Base-by-base conservation (phyloP, 1,284 basidiomycete genomes). In the Cerioporus squamosus region DNA sequence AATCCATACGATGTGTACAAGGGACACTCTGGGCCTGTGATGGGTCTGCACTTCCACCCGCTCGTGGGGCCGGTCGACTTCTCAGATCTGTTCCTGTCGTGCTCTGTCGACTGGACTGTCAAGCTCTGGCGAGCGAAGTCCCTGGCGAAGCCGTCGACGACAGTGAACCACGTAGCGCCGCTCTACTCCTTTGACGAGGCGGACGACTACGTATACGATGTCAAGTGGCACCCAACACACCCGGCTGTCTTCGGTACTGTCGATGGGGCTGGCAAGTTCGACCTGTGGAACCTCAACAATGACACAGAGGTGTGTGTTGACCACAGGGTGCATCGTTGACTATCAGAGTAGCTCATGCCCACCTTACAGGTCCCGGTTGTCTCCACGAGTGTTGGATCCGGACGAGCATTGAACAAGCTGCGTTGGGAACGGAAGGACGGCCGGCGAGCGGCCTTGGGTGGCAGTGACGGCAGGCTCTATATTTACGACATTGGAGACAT, bases 201-300 rank as follows among this genome's bases (percentile, higher is more conserved):
- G 12, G 94, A 95, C 72, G 97, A 99, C 73, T 98, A 98, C 72
- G 94, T 99, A n/a, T 98, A 97, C 75, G 97, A 98, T 75, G 95
- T 95, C 49, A 91, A 90, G 71, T 99, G 97, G 97, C 96, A 98
- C 73, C 95, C 96, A 2, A 80, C 86, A 24, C 96, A 99, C 73
- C 97, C 97, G 4, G 94, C 95, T 0, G 62, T 97, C 44, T 99
- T 99, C 72, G 97, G 92, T 15, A 88, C 87, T 4, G 97, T 95
- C 2, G 96, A 99, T 73, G 97, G 95, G 0, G 90, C 91, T 2
- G 97, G 97, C 33, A 91, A 90, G 70, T 95, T 99, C 74, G 95
- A 98, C 71, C 69, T 99, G 46, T 99, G 95, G 94, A 97, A 99
- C 74, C 75, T 99, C 69, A 98, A 98, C 73, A 75, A 83, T 20